phyloP scores from a whole-genome alignment of 345 rosid genomes.

The Pugionium cornutum region DNA sequence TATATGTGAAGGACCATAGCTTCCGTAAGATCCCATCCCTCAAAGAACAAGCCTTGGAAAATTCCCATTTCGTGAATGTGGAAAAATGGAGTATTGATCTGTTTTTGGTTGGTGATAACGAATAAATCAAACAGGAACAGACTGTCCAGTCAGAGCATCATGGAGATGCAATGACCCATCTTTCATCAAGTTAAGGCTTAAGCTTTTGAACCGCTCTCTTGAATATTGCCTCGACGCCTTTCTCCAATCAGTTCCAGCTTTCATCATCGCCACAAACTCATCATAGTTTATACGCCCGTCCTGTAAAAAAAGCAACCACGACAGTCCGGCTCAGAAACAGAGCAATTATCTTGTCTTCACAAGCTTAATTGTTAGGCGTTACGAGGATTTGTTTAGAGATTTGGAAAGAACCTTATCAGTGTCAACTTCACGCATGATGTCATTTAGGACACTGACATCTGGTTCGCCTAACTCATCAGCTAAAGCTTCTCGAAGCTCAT shows the following conservation, averaged over 20 bases:
- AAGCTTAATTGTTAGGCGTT: constrained; percentile 10
- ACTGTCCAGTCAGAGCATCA: constrained; percentile 77
- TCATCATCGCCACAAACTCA: constrained; percentile 82
- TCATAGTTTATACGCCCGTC: constrained; percentile 89
- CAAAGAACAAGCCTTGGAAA: constrained; percentile 17
- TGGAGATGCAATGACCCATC: constrained; percentile 94
- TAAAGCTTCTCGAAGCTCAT: constrained; percentile 72
- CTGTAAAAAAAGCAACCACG: constrained; percentile 42
- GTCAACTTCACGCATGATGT: constrained; percentile 95
- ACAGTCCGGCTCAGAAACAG: constrained; percentile 16
- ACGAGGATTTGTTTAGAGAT: constrained; percentile 10
- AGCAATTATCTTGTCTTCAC: constrained; percentile 1
- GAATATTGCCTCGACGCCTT: constrained; percentile 43
- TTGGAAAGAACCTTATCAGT: constrained; percentile 74
- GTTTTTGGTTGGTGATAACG: constrained; percentile 13
- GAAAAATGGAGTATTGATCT: constrained; percentile 8
- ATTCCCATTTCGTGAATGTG: constrained; percentile 4
- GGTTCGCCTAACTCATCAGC: constrained; percentile 75
- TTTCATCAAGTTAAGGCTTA: constrained; percentile 92
- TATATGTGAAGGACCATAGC: constrained; percentile 21
- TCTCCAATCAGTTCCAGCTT: constrained; percentile 98
- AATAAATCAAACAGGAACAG: constrained; percentile 59
- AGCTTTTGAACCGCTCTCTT: constrained; percentile 93
- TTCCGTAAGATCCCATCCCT: constrained; percentile 22
- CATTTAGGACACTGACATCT: constrained; percentile 63